Evolutionary conservation across 164 flowering plant species (phyloP).

Genomic region (Aristolochia californica): DNA sequence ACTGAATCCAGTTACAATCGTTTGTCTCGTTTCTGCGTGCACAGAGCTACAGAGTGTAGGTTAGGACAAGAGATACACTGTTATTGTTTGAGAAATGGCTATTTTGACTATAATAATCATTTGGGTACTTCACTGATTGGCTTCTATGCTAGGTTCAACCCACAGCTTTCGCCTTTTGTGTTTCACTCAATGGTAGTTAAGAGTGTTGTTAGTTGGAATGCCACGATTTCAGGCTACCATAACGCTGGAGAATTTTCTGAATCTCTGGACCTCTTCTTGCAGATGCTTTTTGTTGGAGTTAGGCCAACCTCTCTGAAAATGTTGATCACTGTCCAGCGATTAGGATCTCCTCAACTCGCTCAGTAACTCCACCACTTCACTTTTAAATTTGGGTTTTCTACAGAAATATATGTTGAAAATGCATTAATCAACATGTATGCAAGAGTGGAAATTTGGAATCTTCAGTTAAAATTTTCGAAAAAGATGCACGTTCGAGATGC

Average conservation of each 20-base stretch:
- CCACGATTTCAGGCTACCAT: constrained; percentile 33
- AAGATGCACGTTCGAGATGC: constrained; percentile 20
- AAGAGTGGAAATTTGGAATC: constrained; percentile 20
- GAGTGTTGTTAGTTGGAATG: constrained; percentile 44
- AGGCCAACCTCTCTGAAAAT: constrained; percentile 23
- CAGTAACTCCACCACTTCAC: constrained; percentile 38
- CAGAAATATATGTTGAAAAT: constrained; percentile 28
- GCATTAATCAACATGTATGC: constrained; percentile 42
- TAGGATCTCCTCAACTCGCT: constrained; percentile 24
- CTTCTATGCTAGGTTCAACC: constrained; percentile 33
- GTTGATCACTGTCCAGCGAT: constrained; percentile 31
- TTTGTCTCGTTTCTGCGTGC: constrained; percentile 32
- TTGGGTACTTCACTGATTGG: constrained; percentile 45
- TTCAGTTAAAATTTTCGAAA: constrained; percentile 26
- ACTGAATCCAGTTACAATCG: constrained; percentile 36
- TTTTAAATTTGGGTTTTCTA: constrained; percentile 20
- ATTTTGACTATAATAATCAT: constrained; percentile 23
- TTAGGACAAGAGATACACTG: constrained; percentile 31
- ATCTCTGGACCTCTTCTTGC: constrained; percentile 24
- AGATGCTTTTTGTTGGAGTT: constrained; percentile 25
- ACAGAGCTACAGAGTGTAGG: constrained; percentile 18
- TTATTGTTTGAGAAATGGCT: constrained; percentile 41
- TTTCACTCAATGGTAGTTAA: constrained; percentile 29
- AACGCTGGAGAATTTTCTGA: constrained; percentile 20
- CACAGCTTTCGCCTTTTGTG: constrained; percentile 17